Evolutionary conservation across 2,329 filamentous ascomycete genomes (phyloP).

Genomic region (Fusarium coffeatum): DNA sequence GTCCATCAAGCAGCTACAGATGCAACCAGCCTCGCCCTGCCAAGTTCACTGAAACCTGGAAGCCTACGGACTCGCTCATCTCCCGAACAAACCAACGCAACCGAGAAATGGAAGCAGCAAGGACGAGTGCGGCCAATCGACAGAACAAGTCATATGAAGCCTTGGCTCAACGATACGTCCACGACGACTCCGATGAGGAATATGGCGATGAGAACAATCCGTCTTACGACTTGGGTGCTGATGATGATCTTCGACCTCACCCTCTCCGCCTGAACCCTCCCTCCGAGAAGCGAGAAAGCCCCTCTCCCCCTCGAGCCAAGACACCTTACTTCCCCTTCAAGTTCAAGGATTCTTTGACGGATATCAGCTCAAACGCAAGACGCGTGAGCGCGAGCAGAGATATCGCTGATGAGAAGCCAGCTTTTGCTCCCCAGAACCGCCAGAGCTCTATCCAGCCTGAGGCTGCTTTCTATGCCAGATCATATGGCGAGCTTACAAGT

Average conservation of each 20-base stretch:
- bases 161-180: slow-evolving; percentile 59
- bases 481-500: slow-evolving; percentile 69
- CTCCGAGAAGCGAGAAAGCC: slow-evolving; percentile 17
- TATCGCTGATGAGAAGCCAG: slow-evolving; percentile 56
- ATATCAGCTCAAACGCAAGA: slow-evolving; percentile 60
- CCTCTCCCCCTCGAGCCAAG: slow-evolving; percentile 34
- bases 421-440: slow-evolving; percentile 42
- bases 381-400: slow-evolving; percentile 58
- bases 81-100: slow-evolving; percentile 66
- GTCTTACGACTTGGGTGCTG: slow-evolving; percentile 46
- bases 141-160: slow-evolving; percentile 58
- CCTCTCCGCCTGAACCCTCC: slow-evolving; percentile 65
- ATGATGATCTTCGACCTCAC: slow-evolving; percentile 58
- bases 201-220: slow-evolving; percentile 53
- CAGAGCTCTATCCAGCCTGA: slow-evolving; percentile 63
- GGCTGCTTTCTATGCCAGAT: slow-evolving; percentile 62
- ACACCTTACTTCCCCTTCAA: slow-evolving; percentile 40
- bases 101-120: slow-evolving; percentile 55
- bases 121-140: slow-evolving; percentile 49
- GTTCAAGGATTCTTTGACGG: slow-evolving; percentile 53
- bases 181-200: slow-evolving; percentile 56
- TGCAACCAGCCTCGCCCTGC: slow-evolving; percentile 53
- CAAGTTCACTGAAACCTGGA: slow-evolving; percentile 67
- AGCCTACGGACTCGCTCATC: slow-evolving; percentile 65
- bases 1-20: slow-evolving; percentile 39